phyloP scores from a whole-genome alignment of 2,329 filamentous ascomycete species.

The Aureobasidium subglaciale region DNA sequence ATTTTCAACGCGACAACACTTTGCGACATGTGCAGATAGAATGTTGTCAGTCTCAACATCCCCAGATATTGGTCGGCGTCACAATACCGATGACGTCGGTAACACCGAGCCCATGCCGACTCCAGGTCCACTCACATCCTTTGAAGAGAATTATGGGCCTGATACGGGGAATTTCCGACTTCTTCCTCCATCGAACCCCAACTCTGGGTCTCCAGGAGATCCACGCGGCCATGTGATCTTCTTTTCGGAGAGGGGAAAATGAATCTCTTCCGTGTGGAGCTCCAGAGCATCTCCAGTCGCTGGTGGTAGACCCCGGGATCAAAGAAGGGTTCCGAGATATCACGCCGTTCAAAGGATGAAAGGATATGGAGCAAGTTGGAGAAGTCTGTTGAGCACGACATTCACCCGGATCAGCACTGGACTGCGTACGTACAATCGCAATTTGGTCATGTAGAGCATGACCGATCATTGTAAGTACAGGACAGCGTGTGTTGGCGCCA shows the following conservation, averaged over 20 bases:
- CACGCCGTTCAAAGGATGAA: neutral
- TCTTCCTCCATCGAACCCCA: neutral
- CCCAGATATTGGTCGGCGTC: neutral
- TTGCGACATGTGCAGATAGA: neutral
- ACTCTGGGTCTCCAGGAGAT: neutral
- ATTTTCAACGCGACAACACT: neutral
- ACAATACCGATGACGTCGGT: slow-evolving; percentile 8
- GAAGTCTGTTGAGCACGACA: neutral
- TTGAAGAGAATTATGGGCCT: slow-evolving; percentile 6
- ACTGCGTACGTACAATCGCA: neutral
- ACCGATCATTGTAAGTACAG: neutral
- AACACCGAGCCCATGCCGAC: slow-evolving; percentile 7
- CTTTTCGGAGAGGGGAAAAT: neutral
- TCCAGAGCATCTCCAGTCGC: neutral
- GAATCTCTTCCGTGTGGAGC: neutral
- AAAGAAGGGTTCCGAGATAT: neutral
- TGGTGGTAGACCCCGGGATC: neutral
- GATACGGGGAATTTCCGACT: neutral
- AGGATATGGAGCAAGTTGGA: neutral
- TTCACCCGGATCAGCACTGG: neutral
- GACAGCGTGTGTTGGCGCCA: neutral
- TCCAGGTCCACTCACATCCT: slow-evolving; percentile 8
- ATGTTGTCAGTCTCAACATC: neutral
- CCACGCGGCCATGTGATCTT: neutral
- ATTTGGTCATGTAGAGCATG: neutral